A percentile compares a stretch with the other conserved stretches of the same genome.
These are phyloP conservation scores for Yamadazyma songkhlaensis DNA, from an alignment of 1,139 yeast species.

Conservation along the genomic window DNA sequence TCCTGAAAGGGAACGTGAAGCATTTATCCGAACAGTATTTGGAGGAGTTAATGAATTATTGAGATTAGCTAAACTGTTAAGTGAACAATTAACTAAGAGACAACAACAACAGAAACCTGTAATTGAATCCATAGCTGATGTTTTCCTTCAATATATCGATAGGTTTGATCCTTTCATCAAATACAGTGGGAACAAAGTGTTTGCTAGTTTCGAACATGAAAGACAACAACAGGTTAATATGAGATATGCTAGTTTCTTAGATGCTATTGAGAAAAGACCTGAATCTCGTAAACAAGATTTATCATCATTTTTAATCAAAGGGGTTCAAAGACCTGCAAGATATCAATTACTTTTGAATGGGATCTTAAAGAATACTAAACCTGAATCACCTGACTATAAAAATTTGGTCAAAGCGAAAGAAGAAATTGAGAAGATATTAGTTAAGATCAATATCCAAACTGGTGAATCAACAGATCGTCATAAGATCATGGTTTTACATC, in stretches of 20 bases:
- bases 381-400: constrained; percentile 71
- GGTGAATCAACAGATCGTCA: constrained; percentile 95
- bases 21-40: constrained; percentile 87
- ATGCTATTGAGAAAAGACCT: constrained; percentile 84
- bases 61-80: constrained; percentile 75
- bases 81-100: constrained; percentile 85
- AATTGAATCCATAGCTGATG: constrained; percentile 82
- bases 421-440: constrained; percentile 71
- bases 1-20: constrained; percentile 85
- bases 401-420: constrained; percentile 72
- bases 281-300: constrained; percentile 90
- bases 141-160: constrained; percentile 79
- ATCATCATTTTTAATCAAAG: constrained; percentile 90
- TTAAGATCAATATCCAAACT: constrained; percentile 81
- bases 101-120: constrained; percentile 84
- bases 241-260: constrained; percentile 86
- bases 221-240: constrained; percentile 90
- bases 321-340: constrained; percentile 94
- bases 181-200: constrained; percentile 94
- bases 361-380: constrained; percentile 75
- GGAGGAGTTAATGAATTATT: constrained; percentile 87
- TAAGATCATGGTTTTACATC: constrained; percentile 82
- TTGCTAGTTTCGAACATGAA: constrained; percentile 94
- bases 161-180: constrained; percentile 88
- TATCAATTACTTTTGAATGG: constrained; percentile 85